A percentile compares a stretch with the other conserved stretches of the same genome.
Conservation (phyloP, 2,329 filamentous ascomycete genomes). For the Penicillium psychrosexuale region DNA sequence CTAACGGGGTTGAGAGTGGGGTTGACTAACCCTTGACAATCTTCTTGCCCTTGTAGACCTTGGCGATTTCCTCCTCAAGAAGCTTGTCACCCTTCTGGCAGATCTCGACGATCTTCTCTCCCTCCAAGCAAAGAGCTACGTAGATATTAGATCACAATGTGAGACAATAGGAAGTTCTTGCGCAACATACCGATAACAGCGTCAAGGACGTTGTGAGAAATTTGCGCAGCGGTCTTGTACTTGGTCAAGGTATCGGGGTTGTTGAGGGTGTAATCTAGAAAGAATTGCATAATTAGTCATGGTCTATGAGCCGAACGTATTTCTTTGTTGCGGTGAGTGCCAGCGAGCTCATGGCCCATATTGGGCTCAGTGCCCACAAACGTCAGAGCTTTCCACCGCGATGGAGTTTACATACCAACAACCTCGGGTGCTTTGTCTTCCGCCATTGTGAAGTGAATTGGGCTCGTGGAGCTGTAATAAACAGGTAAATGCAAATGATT, state of each 20-base stretch:
- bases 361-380: conserved; percentile 30
- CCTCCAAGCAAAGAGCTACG: conserved; percentile 68
- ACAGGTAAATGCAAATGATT: conserved; percentile 16
- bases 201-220: conserved; percentile 92
- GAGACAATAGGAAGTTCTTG: conserved; percentile 1
- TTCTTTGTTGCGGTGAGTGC: conserved; percentile 9
- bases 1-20: neutral
- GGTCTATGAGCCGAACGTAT: conserved; percentile 5
- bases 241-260: conserved; percentile 96
- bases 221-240: conserved; percentile 94
- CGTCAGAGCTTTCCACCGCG: conserved; percentile 32
- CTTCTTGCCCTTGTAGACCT: conserved; percentile 99
- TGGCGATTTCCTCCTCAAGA: conserved; percentile 85
- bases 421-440: conserved; percentile 40
- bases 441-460: conserved; percentile 36
- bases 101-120: conserved; percentile 87
- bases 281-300: conserved; percentile 15
- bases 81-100: conserved; percentile 96
- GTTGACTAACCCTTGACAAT: conserved; percentile 71
- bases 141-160: conserved; percentile 20
- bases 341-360: conserved; percentile 22
- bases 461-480: conserved; percentile 26
- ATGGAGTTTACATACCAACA: conserved; percentile 40
- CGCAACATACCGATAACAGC: conserved; percentile 62
- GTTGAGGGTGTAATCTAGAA: conserved; percentile 77